phyloP scores from a whole-genome alignment of 495 filamentous ascomycete genomes.

The Pseudotulostoma volvatum region DNA sequence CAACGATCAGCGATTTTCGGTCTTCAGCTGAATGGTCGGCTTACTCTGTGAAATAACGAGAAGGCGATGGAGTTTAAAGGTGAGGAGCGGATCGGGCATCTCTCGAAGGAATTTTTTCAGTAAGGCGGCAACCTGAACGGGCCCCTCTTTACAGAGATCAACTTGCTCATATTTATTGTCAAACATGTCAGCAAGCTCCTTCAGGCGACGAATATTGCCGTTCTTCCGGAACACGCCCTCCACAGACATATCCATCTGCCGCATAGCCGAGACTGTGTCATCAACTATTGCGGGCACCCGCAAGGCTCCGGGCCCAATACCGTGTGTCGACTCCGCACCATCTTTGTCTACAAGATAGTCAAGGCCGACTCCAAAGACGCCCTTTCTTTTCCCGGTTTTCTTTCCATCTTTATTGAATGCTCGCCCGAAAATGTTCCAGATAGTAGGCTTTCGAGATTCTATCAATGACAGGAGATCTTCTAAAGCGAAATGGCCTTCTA shows the following conservation, averaged over 20 bases:
- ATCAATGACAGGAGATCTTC: constrained; percentile 93
- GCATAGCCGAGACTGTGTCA: constrained; percentile 83
- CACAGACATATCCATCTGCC: constrained; percentile 97
- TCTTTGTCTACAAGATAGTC: constrained; percentile 83
- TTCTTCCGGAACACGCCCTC: constrained; percentile 99
- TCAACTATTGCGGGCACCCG: constrained; percentile 80
- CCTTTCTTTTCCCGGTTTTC: constrained; percentile 77
- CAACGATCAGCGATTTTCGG: constrained; percentile 16
- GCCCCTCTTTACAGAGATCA: constrained; percentile 66
- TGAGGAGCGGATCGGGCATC: constrained; percentile 86
- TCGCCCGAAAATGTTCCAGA: constrained; percentile 96
- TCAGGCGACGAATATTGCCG: constrained; percentile 83
- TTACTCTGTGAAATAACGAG: constrained; percentile 79
- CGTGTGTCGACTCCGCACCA: constrained; percentile 88
- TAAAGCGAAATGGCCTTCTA: constrained; percentile 78
- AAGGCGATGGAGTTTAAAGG: constrained; percentile 82
- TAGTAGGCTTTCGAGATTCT: constrained; percentile 80
- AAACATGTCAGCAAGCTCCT: constrained; percentile 66
- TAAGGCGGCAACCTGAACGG: constrained; percentile 86
- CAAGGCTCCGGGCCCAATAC: constrained; percentile 79
- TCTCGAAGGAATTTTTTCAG: constrained; percentile 92
- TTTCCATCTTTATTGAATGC: constrained; percentile 73
- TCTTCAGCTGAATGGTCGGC: constrained; percentile 12
- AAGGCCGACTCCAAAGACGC: constrained; percentile 70
- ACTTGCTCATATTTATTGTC: constrained; percentile 73